phyloP scores from a whole-genome alignment of 106 monocot genomes.

The Dendrobium officinale region DNA sequence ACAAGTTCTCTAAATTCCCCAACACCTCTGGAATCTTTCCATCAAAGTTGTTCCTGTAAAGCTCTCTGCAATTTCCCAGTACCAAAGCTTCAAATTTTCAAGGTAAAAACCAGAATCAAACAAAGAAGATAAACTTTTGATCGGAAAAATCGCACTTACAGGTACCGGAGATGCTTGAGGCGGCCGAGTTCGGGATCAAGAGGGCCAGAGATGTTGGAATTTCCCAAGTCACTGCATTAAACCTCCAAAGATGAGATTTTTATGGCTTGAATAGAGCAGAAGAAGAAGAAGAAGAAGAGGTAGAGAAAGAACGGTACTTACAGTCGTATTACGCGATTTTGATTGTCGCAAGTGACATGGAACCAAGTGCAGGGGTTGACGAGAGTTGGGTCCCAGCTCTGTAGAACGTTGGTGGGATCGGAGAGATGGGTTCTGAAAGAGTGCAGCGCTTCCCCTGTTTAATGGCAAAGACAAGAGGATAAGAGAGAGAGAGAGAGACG shows the following conservation, averaged over 20 bases:
- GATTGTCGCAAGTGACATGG: constrained; percentile 76
- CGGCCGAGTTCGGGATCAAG: constrained; percentile 73
- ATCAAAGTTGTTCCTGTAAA: constrained; percentile 84
- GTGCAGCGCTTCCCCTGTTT: constrained; percentile 76
- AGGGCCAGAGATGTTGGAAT: constrained; percentile 83
- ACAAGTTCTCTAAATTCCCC: constrained; percentile 69
- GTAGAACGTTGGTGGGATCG: constrained; percentile 83
- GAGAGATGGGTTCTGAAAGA: constrained; percentile 44
- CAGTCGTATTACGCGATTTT: constrained; percentile 83
- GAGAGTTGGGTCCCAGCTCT: constrained; percentile 98
- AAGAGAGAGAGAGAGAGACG: not conserved
- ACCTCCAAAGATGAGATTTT: not conserved
- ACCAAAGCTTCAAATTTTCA: not conserved
- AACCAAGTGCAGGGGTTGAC: constrained; percentile 98
- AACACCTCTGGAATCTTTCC: constrained; percentile 80
- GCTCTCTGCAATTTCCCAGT: constrained; percentile 43
- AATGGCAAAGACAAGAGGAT: not conserved
- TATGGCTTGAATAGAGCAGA: not conserved
- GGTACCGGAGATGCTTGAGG: constrained; percentile 78
- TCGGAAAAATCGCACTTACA: constrained; percentile 24
- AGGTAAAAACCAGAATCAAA: not conserved
- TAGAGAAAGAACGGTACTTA: constrained; percentile 11
- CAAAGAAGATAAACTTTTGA: not conserved
- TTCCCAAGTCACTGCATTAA: constrained; percentile 79
- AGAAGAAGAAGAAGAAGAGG: not conserved